phyloP scores from a whole-genome alignment of 192 early-diverging fungal genomes.

The Backusella westeae region DNA sequence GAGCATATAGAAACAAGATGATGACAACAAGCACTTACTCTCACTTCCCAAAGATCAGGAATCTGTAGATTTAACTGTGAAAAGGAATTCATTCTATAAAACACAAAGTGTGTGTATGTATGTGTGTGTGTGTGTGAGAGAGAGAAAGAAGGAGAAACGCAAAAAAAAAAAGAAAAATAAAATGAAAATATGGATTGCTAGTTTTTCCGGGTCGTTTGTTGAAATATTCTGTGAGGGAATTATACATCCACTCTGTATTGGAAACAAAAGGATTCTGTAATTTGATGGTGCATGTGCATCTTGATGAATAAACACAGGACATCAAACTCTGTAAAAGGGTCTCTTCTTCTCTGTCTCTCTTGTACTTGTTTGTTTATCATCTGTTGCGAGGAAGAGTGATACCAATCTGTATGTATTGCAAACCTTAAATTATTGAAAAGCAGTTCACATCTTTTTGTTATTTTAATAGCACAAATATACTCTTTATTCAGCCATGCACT shows the following conservation, averaged over 20 bases:
- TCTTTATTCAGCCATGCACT: neutral
- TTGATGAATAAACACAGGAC: neutral
- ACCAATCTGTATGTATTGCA: neutral
- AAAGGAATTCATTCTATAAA: slow-evolving; percentile 22
- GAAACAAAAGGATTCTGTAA: no score
- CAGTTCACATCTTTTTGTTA: neutral
- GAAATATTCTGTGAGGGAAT: neutral
- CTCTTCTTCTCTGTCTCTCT: neutral
- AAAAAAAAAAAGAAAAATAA: neutral
- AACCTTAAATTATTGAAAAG: neutral
- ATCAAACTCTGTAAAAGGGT: neutral
- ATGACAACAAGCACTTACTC: slow-evolving; percentile 16
- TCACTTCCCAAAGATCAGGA: slow-evolving; percentile 43
- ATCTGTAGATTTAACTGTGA: slow-evolving; percentile 21
- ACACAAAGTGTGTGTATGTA: neutral
- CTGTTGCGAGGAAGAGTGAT: neutral
- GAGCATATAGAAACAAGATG: neutral
- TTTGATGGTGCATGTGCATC: neutral
- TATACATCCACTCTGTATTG: no score
- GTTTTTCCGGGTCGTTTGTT: neutral
- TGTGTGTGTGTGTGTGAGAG: no score
- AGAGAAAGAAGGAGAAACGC: no score
- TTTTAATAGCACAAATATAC: neutral
- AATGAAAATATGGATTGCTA: no score
- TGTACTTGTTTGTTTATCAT: neutral